Percentiles rank a stretch among this genome's conserved stretches.
These are phyloP conservation scores for Eucalyptus sideroxylon DNA, from an alignment of 345 rosid species.

Conservation along the genomic window DNA sequence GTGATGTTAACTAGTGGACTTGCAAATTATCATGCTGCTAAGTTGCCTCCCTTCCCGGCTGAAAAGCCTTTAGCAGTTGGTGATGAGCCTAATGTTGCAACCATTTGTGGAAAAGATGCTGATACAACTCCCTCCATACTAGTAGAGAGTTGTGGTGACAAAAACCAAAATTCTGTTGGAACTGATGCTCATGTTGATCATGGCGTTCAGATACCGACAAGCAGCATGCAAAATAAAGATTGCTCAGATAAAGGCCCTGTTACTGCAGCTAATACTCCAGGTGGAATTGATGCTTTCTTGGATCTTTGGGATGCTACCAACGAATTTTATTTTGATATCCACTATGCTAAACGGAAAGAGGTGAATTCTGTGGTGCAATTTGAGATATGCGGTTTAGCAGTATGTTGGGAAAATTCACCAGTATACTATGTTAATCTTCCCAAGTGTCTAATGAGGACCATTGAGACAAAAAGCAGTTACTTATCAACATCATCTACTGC, in stretches of 20 bases:
- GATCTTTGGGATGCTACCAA: conserved; percentile 50
- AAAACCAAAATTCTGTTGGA: not conserved
- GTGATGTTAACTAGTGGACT: conserved; percentile 7
- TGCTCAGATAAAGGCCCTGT: conserved; percentile 58
- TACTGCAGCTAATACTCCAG: conserved; percentile 43
- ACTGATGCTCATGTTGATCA: not conserved
- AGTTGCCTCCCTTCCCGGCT: conserved; percentile 6
- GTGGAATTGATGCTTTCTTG: conserved; percentile 90
- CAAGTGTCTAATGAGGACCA: conserved; percentile 52
- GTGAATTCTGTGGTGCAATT: conserved; percentile 29
- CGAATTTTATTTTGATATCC: conserved; percentile 86
- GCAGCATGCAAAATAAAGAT: not conserved
- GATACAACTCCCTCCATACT: not conserved
- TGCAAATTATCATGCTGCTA: conserved; percentile 1
- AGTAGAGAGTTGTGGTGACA: conserved; percentile 5
- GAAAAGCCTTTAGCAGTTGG: conserved; percentile 10
- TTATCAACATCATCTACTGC: conserved; percentile 17
- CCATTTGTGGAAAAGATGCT: not conserved
- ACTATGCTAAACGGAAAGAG: conserved; percentile 50
- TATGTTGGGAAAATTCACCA: conserved; percentile 84
- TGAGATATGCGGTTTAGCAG: conserved; percentile 84
- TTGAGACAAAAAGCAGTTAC: conserved; percentile 19
- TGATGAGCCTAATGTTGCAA: conserved; percentile 7
- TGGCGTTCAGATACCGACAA: not conserved
- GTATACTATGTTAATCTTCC: conserved; percentile 76